phyloP scores from a whole-genome alignment of 2,329 filamentous ascomycete species.

The Trichophaea hybrida region DNA sequence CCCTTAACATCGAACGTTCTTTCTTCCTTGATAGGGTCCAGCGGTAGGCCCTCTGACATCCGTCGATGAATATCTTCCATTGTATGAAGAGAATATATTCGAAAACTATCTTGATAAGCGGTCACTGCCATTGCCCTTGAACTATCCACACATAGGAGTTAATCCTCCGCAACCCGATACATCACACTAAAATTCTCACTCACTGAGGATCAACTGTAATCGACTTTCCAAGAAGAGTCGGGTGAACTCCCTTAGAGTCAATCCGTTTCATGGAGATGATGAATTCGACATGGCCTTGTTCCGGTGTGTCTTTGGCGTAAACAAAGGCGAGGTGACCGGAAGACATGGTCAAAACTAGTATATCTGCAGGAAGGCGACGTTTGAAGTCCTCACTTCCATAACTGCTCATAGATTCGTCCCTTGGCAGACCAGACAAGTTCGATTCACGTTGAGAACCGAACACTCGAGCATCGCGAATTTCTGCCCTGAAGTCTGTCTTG shows the following conservation, averaged over 20 bases:
- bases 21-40: slow-evolving; percentile 44
- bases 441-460: slow-evolving; percentile 34
- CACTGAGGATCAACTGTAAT: slow-evolving; percentile 67
- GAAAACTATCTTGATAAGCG: slow-evolving; percentile 26
- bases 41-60: slow-evolving; percentile 45
- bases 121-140: slow-evolving; percentile 28
- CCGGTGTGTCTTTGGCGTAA: slow-evolving; percentile 41
- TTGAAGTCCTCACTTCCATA: slow-evolving; percentile 24
- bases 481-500: slow-evolving; percentile 62
- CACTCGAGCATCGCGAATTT: slow-evolving; percentile 65
- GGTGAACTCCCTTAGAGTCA: slow-evolving; percentile 40
- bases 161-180: neutral
- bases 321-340: slow-evolving; percentile 63
- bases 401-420: neutral
- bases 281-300: slow-evolving; percentile 43
- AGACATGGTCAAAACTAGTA: slow-evolving; percentile 63
- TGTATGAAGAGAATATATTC: slow-evolving; percentile 32
- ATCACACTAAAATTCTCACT: slow-evolving; percentile 3
- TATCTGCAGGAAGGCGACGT: slow-evolving; percentile 52
- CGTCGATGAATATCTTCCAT: slow-evolving; percentile 35
- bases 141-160: slow-evolving; percentile 12
- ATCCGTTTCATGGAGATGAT: slow-evolving; percentile 45
- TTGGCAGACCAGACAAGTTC: neutral
- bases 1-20: slow-evolving; percentile 43
- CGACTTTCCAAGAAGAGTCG: slow-evolving; percentile 46